These are phyloP conservation scores for Boletus huronensis DNA, from an alignment of 768 basidiomycete genomes.

Conservation along the genomic window DNA sequence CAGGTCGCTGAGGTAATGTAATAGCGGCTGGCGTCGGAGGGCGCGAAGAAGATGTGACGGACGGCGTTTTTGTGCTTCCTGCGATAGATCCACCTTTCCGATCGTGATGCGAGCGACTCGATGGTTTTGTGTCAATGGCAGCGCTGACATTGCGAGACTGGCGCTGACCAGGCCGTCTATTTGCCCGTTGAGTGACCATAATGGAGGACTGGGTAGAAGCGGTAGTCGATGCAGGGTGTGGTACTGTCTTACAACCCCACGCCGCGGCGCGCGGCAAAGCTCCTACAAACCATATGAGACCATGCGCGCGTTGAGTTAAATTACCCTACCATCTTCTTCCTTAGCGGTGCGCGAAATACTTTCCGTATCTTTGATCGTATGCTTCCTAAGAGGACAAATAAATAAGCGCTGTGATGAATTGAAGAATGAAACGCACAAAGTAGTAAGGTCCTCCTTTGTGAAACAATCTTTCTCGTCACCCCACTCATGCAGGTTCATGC, in stretches of 20 bases:
- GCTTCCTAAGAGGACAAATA: constrained; percentile 55
- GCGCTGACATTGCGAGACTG: constrained; percentile 42
- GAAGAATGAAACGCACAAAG: constrained; percentile 55
- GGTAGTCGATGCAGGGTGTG: constrained; percentile 16
- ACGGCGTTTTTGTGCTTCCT: constrained; percentile 40
- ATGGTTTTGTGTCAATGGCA: constrained; percentile 34
- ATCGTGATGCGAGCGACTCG: constrained; percentile 40
- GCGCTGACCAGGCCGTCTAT: constrained; percentile 46
- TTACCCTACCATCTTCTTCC: constrained; percentile 54
- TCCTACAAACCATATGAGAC: constrained; percentile 20
- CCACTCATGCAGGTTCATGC: constrained; percentile 97
- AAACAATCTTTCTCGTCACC: constrained; percentile 98
- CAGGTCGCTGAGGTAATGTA: constrained; percentile 39
- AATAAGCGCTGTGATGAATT: background rate
- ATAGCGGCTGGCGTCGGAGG: constrained; percentile 50
- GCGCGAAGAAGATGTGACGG: constrained; percentile 52
- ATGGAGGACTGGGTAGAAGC: constrained; percentile 18
- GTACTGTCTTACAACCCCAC: constrained; percentile 50
- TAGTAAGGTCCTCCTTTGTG: constrained; percentile 93
- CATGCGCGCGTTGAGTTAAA: background rate
- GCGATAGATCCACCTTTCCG: constrained; percentile 37
- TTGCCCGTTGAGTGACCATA: constrained; percentile 34
- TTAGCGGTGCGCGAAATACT: constrained; percentile 54
- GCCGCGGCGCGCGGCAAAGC: constrained; percentile 68
- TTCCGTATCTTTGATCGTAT: constrained; percentile 89